These are phyloP conservation scores for Podospora conica DNA, from an alignment of 495 filamentous ascomycete genomes.

Conservation along the genomic window DNA sequence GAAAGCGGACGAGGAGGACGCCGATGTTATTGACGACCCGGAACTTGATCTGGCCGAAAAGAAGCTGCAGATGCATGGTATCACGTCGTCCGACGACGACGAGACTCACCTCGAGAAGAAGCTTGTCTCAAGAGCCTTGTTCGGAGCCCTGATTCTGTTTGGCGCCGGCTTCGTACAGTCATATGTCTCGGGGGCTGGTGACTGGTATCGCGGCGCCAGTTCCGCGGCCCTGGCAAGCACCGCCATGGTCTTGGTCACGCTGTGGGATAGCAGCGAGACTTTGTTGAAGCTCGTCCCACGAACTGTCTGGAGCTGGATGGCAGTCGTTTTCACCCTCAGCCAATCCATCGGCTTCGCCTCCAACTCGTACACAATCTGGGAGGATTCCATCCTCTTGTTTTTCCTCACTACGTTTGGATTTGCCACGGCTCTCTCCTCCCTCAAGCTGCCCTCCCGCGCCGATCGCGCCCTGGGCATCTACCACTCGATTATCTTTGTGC, in stretches of 20 bases:
- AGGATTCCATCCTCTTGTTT: constrained; percentile 90
- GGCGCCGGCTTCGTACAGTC: constrained; percentile 25
- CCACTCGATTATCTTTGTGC: constrained; percentile 76
- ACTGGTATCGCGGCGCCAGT: constrained; percentile 34
- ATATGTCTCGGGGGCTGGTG: constrained; percentile 27
- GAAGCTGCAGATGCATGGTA: constrained; percentile 34
- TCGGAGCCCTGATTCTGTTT: constrained; percentile 27
- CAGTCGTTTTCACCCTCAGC: constrained; percentile 68
- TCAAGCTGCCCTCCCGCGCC: constrained; percentile 54
- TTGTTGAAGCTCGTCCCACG: constrained; percentile 59
- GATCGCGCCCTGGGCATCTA: constrained; percentile 71
- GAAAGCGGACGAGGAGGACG: constrained; percentile 40
- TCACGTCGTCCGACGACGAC: constrained; percentile 22
- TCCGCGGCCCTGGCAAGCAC: constrained; percentile 58
- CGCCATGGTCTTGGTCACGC: constrained; percentile 50
- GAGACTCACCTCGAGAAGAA: constrained; percentile 29
- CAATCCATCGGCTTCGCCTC: constrained; percentile 90
- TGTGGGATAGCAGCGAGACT: constrained; percentile 46
- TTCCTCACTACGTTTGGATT: constrained; percentile 85
- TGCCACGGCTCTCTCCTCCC: constrained; percentile 61
- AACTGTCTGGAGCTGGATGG: constrained; percentile 83
- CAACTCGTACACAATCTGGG: constrained; percentile 98
- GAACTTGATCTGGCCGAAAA: constrained; percentile 42
- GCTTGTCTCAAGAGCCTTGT: constrained; percentile 29
- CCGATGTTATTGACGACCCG: constrained; percentile 35